These are phyloP conservation scores for Trametes punicea DNA, from an alignment of 768 basidiomycete species.

Conservation along the genomic window DNA sequence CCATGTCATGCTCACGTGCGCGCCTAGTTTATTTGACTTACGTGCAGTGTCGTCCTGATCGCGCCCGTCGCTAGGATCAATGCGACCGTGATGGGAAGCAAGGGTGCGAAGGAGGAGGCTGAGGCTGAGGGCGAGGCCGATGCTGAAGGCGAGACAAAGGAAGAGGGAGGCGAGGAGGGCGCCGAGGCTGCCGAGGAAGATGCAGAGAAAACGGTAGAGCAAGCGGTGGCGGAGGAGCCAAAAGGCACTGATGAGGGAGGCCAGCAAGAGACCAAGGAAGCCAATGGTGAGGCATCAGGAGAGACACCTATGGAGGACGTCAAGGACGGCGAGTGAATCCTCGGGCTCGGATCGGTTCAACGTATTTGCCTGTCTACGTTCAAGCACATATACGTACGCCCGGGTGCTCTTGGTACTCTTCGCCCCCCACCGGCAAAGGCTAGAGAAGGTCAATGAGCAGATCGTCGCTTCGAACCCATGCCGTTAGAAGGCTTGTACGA, in stretches of 20 bases:
- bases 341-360: not conserved
- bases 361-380: not conserved
- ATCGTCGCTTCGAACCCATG: no score
- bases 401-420: not conserved
- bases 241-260: constrained; percentile 17
- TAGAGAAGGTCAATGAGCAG: no score
- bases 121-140: constrained; percentile 37
- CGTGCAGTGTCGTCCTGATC: not conserved
- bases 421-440: not conserved
- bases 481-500: no score
- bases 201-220: constrained; percentile 24
- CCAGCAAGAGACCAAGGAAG: constrained; percentile 1
- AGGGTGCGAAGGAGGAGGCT: constrained; percentile 42
- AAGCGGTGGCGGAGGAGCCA: constrained; percentile 30
- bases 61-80: constrained; percentile 50
- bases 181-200: constrained; percentile 24
- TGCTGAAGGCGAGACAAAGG: constrained; percentile 35
- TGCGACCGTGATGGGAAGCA: constrained; percentile 72
- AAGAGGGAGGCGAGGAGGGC: constrained; percentile 18
- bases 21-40: constrained; percentile 16
- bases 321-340: constrained; percentile 14
- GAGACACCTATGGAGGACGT: constrained; percentile 21
- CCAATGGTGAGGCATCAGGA: constrained; percentile 26
- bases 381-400: not conserved
- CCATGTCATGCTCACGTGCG: constrained; percentile 71